phyloP scores from a whole-genome alignment of 345 rosid genomes.

The Trapa incisa region DNA sequence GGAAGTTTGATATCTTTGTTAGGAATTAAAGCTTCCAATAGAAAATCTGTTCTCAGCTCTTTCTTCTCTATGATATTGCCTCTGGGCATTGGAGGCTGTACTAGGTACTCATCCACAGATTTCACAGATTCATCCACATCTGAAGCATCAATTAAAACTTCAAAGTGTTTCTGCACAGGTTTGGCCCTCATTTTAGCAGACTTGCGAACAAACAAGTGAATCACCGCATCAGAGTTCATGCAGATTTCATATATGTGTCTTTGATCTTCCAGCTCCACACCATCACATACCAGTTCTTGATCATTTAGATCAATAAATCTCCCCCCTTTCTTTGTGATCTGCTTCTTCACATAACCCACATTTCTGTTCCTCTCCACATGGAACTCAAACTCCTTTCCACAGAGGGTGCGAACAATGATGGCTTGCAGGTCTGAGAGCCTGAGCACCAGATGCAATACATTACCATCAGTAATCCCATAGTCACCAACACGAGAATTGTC shows the following conservation, averaged over 20 bases:
- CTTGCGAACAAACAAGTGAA: constrained; percentile 46
- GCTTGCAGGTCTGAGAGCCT: constrained; percentile 56
- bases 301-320: constrained; percentile 29
- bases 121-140: constrained; percentile 15
- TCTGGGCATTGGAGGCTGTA: constrained; percentile 9
- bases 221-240: constrained; percentile 35
- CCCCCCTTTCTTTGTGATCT: constrained; percentile 41
- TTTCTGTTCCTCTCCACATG: constrained; percentile 48
- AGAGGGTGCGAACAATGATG: constrained; percentile 43
- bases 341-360: constrained; percentile 68
- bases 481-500: constrained; percentile 36
- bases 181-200: constrained; percentile 47
- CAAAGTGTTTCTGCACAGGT: constrained; percentile 41
- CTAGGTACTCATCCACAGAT: constrained; percentile 14
- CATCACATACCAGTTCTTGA: constrained; percentile 54
- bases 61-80: constrained; percentile 13
- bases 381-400: constrained; percentile 55
- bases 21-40: constrained; percentile 48
- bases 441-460: constrained; percentile 51
- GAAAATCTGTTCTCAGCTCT: constrained; percentile 18
- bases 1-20: constrained; percentile 32
- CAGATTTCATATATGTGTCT: constrained; percentile 50
- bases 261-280: constrained; percentile 79
- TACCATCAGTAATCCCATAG: constrained; percentile 50
- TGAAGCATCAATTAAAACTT: constrained; percentile 34